phyloP scores from a whole-genome alignment of 2,329 filamentous ascomycete genomes.

The Keithomyces neogunnii region DNA sequence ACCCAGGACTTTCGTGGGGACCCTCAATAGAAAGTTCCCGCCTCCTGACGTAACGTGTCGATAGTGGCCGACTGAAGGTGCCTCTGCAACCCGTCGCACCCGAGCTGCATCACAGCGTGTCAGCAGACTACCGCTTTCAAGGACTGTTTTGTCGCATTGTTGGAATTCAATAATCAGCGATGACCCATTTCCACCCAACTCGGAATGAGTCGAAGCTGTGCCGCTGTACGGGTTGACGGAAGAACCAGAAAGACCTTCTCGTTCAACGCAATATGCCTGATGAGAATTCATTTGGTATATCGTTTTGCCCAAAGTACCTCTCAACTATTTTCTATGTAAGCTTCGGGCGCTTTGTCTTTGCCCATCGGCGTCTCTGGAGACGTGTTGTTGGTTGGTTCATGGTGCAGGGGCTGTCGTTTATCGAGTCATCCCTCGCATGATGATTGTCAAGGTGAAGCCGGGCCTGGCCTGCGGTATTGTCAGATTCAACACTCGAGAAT shows the following conservation, averaged over 20 bases:
- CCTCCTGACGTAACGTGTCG: conserved; percentile 9
- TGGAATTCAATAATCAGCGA: too few species aligned
- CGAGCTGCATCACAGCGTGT: background rate
- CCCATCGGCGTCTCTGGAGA: background rate
- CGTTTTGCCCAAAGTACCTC: background rate
- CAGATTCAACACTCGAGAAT: background rate
- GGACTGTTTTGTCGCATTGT: background rate
- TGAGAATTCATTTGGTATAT: background rate
- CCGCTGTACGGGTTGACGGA: too few species aligned
- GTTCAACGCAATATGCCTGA: too few species aligned
- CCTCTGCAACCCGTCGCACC: conserved; percentile 4
- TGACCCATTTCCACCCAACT: too few species aligned
- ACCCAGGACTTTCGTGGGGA: background rate
- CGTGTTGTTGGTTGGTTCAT: background rate
- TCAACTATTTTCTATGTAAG: background rate
- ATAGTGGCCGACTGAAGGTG: conserved; percentile 3
- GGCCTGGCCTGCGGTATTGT: background rate
- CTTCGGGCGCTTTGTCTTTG: too few species aligned
- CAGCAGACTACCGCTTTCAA: background rate
- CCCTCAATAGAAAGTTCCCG: background rate
- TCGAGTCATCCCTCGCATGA: background rate
- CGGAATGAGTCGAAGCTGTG: too few species aligned
- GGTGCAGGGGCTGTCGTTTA: background rate
- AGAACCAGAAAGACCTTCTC: too few species aligned
- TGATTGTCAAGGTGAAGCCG: background rate